phyloP scores from a whole-genome alignment of 768 basidiomycete species.

The Lactarius psammicola region DNA sequence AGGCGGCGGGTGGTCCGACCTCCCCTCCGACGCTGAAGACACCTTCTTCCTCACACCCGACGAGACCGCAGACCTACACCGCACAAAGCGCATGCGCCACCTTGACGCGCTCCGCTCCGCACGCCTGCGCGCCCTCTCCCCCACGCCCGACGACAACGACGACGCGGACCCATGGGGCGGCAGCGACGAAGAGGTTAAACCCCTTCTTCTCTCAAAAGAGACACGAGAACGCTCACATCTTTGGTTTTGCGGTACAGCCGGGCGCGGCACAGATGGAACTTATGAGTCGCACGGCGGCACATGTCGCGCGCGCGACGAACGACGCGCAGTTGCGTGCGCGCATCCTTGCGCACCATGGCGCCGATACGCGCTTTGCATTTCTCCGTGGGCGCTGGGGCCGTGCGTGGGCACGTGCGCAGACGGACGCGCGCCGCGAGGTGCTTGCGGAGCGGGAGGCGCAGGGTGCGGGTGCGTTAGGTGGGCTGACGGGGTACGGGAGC shows the following conservation, averaged over 20 bases:
- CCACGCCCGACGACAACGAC: constrained; percentile 30
- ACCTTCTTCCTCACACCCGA: constrained; percentile 72
- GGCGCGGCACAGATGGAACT: constrained; percentile 58
- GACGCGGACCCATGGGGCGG: constrained; percentile 60
- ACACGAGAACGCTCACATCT: not conserved
- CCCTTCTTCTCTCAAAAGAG: not conserved
- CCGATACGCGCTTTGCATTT: constrained; percentile 78
- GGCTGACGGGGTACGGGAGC: constrained; percentile 54
- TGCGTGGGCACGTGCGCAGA: constrained; percentile 60
- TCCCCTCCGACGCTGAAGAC: constrained; percentile 84
- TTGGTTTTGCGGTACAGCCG: constrained; percentile 42
- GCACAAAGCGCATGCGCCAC: constrained; percentile 63
- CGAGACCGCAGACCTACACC: constrained; percentile 64
- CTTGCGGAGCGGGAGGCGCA: constrained; percentile 32
- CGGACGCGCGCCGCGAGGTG: constrained; percentile 39
- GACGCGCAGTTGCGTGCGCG: constrained; percentile 82
- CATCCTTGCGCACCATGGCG: constrained; percentile 82
- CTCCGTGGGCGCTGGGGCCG: constrained; percentile 71
- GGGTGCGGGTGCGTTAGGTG: constrained; percentile 42
- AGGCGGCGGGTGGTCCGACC: constrained; percentile 77
- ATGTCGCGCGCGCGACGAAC: constrained; percentile 69
- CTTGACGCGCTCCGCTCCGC: constrained; percentile 61
- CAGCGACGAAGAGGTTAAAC: constrained; percentile 65
- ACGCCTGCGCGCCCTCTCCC: constrained; percentile 58
- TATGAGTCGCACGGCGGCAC: constrained; percentile 72